These are phyloP conservation scores for Vanderwaltozyma yarrowii DNA, from an alignment of 805 yeast species.

Conservation along the genomic window DNA sequence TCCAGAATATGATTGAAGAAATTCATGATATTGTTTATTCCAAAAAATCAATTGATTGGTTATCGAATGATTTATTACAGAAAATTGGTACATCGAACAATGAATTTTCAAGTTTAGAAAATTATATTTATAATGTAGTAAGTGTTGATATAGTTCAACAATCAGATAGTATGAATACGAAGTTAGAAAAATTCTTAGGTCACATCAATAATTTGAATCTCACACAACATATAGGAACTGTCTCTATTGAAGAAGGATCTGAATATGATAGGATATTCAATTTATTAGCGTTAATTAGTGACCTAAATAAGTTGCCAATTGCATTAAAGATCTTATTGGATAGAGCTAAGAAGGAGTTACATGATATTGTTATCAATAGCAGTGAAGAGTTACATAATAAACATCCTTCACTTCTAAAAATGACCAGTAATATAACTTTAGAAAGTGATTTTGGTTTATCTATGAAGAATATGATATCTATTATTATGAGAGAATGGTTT, in stretches of 20 bases:
- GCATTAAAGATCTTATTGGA: conserved; percentile 45
- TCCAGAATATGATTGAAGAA: conserved; percentile 70
- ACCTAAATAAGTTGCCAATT: conserved; percentile 49
- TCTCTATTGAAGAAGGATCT: conserved; percentile 20
- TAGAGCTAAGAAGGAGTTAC: conserved; percentile 51
- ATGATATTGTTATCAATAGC: conserved; percentile 48
- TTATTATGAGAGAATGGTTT: conserved; percentile 58
- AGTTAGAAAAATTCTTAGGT: conserved; percentile 27
- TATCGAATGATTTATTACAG: conserved; percentile 18
- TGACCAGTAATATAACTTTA: conserved; percentile 12
- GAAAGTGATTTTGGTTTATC: conserved; percentile 28
- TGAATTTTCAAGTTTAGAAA: conserved; percentile 39
- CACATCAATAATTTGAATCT: not conserved
- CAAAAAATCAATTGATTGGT: conserved; percentile 24
- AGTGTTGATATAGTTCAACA: conserved; percentile 46
- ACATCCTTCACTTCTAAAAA: conserved; percentile 36
- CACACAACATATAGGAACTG: not conserved
- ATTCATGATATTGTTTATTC: conserved; percentile 59
- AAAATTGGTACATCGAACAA: conserved; percentile 14
- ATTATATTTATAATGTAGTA: conserved; percentile 44
- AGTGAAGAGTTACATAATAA: conserved; percentile 55
- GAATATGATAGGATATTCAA: conserved; percentile 30
- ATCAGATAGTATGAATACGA: conserved; percentile 31
- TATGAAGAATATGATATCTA: conserved; percentile 39
- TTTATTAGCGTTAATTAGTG: conserved; percentile 48